A percentile compares a stretch with the other conserved stretches of the same genome.
Evolutionary conservation across 345 rosid species (phyloP).

Genomic region (Nasturtium officinale): DNA sequence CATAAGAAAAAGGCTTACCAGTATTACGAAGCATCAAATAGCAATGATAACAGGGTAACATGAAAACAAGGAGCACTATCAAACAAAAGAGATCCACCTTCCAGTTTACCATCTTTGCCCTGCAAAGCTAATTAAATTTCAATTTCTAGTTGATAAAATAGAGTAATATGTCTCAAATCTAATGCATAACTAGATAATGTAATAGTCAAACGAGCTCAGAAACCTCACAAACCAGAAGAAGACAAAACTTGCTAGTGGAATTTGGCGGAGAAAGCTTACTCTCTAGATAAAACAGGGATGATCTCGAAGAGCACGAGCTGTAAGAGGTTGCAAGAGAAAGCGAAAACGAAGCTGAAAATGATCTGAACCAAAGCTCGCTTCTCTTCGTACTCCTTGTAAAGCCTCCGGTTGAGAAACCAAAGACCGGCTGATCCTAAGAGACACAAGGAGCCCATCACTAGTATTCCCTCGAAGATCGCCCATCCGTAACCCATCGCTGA

Average conservation of each 20-base stretch:
- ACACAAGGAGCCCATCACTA: constrained; percentile 69
- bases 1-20: constrained; percentile 51
- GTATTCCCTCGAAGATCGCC: constrained; percentile 72
- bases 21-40: constrained; percentile 92
- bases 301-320: constrained; percentile 99
- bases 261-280: constrained; percentile 45
- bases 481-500: constrained; percentile 77
- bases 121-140: constrained; percentile 33
- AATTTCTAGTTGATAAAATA: not conserved
- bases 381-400: constrained; percentile 98
- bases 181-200: too few relatives aligned
- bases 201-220: constrained; percentile 9
- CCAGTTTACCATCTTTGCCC: constrained; percentile 97
- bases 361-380: constrained; percentile 90
- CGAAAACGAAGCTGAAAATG: constrained; percentile 95
- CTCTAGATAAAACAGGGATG: constrained; percentile 89
- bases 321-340: constrained; percentile 95
- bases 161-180: not conserved
- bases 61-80: constrained; percentile 85
- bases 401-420: constrained; percentile 84
- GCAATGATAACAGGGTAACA: constrained; percentile 96
- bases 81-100: constrained; percentile 91
- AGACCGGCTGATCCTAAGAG: constrained; percentile 88
- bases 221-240: not conserved
- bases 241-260: not conserved